A percentile compares a stretch with the other conserved stretches of the same genome.
Conservation (phyloP, 2,329 filamentous ascomycete species). For the Aaosphaeria arxii region DNA sequence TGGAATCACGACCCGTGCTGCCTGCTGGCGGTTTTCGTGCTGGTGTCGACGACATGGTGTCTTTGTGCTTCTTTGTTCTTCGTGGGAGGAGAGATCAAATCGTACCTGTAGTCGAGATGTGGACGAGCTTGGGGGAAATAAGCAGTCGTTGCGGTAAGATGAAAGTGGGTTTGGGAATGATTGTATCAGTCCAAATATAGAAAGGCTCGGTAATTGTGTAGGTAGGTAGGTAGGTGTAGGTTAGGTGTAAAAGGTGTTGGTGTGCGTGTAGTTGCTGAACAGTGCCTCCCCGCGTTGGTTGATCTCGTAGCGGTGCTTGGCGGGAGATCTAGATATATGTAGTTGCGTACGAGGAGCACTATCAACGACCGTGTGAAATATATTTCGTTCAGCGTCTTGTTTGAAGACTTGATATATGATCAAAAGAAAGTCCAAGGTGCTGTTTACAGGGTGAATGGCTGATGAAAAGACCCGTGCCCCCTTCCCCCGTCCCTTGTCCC, state of each 20-base stretch:
- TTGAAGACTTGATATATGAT: no score
- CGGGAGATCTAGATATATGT: not conserved
- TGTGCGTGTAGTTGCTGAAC: no score
- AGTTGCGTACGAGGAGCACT: not conserved
- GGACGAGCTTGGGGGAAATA: not conserved
- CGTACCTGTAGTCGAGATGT: constrained; percentile 1
- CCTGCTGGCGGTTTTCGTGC: constrained; percentile 35
- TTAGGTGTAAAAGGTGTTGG: not conserved
- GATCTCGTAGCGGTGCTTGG: not conserved
- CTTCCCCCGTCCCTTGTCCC: not conserved
- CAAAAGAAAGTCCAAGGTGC: not conserved
- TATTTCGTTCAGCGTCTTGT: no score
- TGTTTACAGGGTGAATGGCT: not conserved
- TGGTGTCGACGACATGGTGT: constrained; percentile 32
- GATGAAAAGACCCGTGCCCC: not conserved
- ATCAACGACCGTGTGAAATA: not conserved
- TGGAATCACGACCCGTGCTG: constrained; percentile 18
- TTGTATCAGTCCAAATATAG: constrained; percentile 3
- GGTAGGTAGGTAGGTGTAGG: not conserved
- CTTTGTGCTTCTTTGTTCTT: not conserved
- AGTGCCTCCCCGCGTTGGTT: no score
- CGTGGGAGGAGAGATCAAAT: not conserved
- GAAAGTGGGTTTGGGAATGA: not conserved
- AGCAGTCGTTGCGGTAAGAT: not conserved
- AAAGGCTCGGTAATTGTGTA: not conserved